Evolutionary conservation across 1,284 basidiomycete genomes (phyloP).

Genomic region (Rhodotorula sp.): DNA sequence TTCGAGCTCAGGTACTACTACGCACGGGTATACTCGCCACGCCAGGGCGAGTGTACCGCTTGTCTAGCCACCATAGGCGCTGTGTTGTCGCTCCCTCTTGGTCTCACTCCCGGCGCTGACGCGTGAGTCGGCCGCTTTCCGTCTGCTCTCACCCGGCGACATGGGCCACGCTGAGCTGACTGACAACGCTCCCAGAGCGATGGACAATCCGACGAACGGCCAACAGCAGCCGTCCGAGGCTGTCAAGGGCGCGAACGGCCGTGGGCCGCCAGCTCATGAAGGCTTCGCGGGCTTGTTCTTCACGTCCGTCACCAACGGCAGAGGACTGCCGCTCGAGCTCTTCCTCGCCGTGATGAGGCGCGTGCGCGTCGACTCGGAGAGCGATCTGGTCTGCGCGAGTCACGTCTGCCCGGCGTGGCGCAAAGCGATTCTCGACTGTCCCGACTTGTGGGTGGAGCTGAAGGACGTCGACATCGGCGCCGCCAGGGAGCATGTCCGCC

Average conservation of each 20-base stretch:
- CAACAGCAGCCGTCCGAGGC: not conserved
- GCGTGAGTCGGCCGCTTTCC: too few relatives aligned
- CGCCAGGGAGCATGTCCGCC: conserved; percentile 3
- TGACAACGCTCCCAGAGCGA: too few relatives aligned
- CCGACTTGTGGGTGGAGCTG: conserved; percentile 16
- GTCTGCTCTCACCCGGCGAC: too few relatives aligned
- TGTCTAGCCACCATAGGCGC: too few relatives aligned
- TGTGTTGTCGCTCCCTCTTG: too few relatives aligned
- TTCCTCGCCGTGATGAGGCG: conserved; percentile 21
- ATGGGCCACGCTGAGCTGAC: too few relatives aligned
- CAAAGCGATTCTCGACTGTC: conserved; percentile 10
- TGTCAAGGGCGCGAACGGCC: not conserved
- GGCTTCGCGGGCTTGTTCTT: conserved; percentile 24
- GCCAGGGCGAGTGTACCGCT: too few relatives aligned
- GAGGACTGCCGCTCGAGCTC: conserved; percentile 14
- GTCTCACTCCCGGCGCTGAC: too few relatives aligned
- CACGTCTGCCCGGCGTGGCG: conserved; percentile 27
- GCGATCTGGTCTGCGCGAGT: not conserved
- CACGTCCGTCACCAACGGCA: not conserved
- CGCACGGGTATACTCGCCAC: too few relatives aligned
- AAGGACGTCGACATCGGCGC: not conserved
- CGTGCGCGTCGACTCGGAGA: not conserved
- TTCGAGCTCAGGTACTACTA: too few relatives aligned
- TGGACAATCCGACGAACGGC: too few relatives aligned
- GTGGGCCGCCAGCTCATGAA: conserved; percentile 2